Conservation (phyloP, 371 early-diverging fungal genomes). For the Rhizopus arrhizus region DNA sequence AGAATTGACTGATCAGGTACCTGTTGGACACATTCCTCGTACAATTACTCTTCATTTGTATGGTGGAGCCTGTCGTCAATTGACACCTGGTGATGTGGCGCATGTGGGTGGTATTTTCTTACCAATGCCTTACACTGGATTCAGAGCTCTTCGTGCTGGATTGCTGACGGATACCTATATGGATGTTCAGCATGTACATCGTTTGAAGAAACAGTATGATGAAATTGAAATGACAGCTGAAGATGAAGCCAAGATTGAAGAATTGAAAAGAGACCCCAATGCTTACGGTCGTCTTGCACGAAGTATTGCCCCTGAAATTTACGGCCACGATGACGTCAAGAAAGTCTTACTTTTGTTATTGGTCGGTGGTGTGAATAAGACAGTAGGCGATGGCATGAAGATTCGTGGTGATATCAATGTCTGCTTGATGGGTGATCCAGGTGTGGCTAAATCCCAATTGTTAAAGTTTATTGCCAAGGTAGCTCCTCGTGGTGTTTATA, state of each 20-base stretch:
- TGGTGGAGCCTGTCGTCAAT: conserved; percentile 79
- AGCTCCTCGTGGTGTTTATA: conserved; percentile 91
- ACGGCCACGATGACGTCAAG: conserved; percentile 96
- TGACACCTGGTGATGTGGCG: conserved; percentile 53
- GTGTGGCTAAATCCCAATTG: conserved; percentile 95
- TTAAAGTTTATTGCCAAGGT: conserved; percentile 86
- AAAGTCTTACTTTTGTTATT: conserved; percentile 88
- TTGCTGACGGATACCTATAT: conserved; percentile 96
- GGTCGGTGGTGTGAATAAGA: conserved; percentile 87
- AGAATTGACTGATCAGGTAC: conserved; percentile 97
- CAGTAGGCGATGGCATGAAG: conserved; percentile 88
- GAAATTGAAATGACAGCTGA: conserved; percentile 75
- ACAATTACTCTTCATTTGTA: conserved; percentile 91
- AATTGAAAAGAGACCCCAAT: conserved; percentile 70
- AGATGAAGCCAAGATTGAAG: conserved; percentile 61
- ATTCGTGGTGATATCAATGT: conserved; percentile 96
- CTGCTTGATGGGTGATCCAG: conserved; percentile 98
- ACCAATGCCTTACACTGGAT: conserved; percentile 93
- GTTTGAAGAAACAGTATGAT: conserved; percentile 87
- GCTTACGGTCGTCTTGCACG: conserved; percentile 85
- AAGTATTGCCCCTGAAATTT: conserved; percentile 97
- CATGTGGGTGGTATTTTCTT: conserved; percentile 66
- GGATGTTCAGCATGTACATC: conserved; percentile 85
- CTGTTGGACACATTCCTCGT: conserved; percentile 98
- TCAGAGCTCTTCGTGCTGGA: conserved; percentile 91